These are phyloP conservation scores for Vitis hybrid DNA, from an alignment of 177 flowering plant species.

Conservation along the genomic window DNA sequence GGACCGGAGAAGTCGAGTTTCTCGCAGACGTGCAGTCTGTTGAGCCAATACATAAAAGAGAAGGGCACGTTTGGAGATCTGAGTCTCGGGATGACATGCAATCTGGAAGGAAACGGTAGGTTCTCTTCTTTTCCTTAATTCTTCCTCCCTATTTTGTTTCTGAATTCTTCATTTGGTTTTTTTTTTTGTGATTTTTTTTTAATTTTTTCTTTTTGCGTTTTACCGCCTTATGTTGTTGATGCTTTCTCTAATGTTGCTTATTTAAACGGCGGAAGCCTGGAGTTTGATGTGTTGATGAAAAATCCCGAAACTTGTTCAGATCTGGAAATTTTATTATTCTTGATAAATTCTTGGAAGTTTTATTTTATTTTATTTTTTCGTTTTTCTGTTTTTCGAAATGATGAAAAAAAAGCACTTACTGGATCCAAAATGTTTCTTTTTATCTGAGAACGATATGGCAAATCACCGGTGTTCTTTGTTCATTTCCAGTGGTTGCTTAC, in stretches of 20 bases:
- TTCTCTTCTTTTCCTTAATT: not conserved
- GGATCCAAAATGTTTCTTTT: not conserved
- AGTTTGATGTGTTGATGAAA: no score
- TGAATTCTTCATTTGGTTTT: not conserved
- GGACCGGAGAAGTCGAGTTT: constrained; percentile 44
- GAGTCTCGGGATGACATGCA: constrained; percentile 36
- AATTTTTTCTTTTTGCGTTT: not conserved
- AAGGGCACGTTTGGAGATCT: constrained; percentile 62
- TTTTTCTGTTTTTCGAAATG: no score
- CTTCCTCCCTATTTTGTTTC: not conserved
- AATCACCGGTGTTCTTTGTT: no score
- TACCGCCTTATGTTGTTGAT: no score
- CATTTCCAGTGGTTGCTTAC: no score
- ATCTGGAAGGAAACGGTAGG: constrained; percentile 23
- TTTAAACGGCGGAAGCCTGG: no score
- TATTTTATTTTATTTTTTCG: no score
- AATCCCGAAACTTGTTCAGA: not conserved
- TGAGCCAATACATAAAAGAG: constrained; percentile 74
- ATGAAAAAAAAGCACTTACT: not conserved
- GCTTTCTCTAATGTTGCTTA: no score
- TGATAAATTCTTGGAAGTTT: no score
- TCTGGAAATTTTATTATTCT: not conserved
- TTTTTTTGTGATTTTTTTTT: not conserved
- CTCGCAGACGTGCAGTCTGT: constrained; percentile 48
- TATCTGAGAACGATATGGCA: no score